A percentile compares a stretch with the other conserved stretches of the same genome.
These are phyloP conservation scores for Peronosclerospora sorghi DNA, from an alignment of 352 stramenopile species.

Conservation along the genomic window DNA sequence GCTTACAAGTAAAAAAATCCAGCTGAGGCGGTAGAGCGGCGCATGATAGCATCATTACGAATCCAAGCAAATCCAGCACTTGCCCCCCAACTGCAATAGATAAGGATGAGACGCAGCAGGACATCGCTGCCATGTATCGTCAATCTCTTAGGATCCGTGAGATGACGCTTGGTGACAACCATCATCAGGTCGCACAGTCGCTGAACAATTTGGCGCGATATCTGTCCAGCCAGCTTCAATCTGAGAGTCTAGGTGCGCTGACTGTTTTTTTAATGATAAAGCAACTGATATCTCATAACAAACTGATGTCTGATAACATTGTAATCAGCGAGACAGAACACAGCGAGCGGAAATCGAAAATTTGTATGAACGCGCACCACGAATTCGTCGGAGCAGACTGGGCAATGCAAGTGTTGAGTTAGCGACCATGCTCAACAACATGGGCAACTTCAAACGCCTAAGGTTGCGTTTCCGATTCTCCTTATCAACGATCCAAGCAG, in stretches of 20 bases:
- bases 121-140: slow-evolving; percentile 69
- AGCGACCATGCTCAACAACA: slow-evolving; percentile 71
- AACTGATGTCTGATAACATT: slow-evolving; percentile 1
- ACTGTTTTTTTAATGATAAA: not conserved
- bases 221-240: slow-evolving; percentile 54
- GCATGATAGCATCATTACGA: slow-evolving; percentile 13
- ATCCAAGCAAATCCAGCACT: slow-evolving; percentile 17
- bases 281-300: not conserved
- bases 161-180: slow-evolving; percentile 43
- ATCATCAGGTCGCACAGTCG: slow-evolving; percentile 69
- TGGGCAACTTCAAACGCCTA: slow-evolving; percentile 73
- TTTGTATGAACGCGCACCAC: slow-evolving; percentile 51
- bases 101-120: slow-evolving; percentile 18
- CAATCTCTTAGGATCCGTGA: slow-evolving; percentile 70
- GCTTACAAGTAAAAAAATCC: slow-evolving; percentile 8
- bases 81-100: slow-evolving; percentile 10
- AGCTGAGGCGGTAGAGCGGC: slow-evolving; percentile 2
- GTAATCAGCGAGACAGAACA: slow-evolving; percentile 19
- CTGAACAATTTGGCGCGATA: slow-evolving; percentile 75
- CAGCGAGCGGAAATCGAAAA: slow-evolving; percentile 43
- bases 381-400: slow-evolving; percentile 56
- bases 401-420: slow-evolving; percentile 74
- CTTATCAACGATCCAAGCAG: too few species aligned
- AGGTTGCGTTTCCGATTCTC: slow-evolving; percentile 22
- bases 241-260: slow-evolving; percentile 33